Conservation (phyloP, 345 rosid genomes). For the Hibiscus tridactylites region DNA sequence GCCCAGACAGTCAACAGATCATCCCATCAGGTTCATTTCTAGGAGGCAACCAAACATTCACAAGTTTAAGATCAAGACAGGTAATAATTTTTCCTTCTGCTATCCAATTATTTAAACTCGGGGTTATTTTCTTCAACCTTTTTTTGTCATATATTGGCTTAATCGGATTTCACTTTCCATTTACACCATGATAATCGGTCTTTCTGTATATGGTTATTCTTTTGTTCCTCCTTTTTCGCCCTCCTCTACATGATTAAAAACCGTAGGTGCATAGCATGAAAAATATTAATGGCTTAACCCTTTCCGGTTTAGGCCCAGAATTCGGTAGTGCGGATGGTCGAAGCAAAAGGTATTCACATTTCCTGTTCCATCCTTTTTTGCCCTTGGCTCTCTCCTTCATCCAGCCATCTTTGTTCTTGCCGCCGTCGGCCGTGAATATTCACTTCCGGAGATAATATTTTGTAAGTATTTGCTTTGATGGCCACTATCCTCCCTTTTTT, state of each 20-base stretch:
- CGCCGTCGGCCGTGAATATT: conserved; percentile 70
- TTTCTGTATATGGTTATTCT: neutral
- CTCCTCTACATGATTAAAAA: neutral
- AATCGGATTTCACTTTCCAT: neutral
- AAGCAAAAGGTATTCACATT: conserved; percentile 61
- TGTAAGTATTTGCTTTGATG: neutral
- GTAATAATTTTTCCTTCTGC: conserved; percentile 22
- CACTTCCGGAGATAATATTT: conserved; percentile 65
- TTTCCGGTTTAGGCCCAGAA: conserved; percentile 68
- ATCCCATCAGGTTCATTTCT: conserved; percentile 75
- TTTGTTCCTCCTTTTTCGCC: neutral
- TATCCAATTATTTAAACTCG: neutral
- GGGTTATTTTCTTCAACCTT: neutral
- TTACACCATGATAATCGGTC: neutral
- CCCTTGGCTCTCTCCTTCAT: conserved; percentile 74
- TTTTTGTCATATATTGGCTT: neutral
- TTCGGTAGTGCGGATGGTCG: conserved; percentile 59
- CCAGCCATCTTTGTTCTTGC: conserved; percentile 64
- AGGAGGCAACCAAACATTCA: conserved; percentile 52
- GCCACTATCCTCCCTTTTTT: neutral
- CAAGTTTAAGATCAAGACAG: conserved; percentile 92
- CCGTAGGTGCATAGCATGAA: neutral
- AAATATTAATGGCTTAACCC: neutral
- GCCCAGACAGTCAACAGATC: conserved; percentile 47
- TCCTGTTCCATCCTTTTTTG: conserved; percentile 86